A percentile compares a stretch with the other conserved stretches of the same genome.
Evolutionary conservation across 306 rosid species (phyloP).

Genomic region (Lathyrus tuberosus): DNA sequence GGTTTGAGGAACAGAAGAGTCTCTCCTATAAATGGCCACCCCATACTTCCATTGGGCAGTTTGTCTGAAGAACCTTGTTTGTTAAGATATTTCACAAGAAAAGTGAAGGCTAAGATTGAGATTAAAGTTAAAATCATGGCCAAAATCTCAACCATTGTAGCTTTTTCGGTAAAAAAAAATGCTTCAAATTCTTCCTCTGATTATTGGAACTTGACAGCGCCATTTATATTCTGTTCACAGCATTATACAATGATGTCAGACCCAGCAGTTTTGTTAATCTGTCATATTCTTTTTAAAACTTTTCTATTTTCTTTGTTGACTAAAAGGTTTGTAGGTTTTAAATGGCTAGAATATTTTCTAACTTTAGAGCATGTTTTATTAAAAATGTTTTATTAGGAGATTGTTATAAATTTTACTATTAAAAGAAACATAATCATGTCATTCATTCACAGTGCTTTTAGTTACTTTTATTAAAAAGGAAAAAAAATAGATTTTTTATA

Average conservation of each 20-base stretch:
- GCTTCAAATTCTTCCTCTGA: conserved; percentile 6
- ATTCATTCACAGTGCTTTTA: no score
- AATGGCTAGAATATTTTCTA: no score
- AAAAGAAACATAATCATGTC: no score
- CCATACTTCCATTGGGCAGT: conserved; percentile 71
- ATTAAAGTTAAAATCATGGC: conserved; percentile 39
- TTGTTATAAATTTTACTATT: no score
- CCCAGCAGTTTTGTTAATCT: no score
- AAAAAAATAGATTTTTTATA: no score
- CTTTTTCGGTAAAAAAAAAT: conserved; percentile 14
- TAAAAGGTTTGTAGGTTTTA: no score
- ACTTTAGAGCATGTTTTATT: no score
- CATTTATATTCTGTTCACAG: not conserved
- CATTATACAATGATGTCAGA: conserved; percentile 1
- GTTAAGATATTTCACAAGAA: conserved; percentile 43
- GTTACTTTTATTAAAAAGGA: no score
- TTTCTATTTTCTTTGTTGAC: no score
- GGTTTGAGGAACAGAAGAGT: conserved; percentile 71
- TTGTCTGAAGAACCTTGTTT: conserved; percentile 23
- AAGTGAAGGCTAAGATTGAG: conserved; percentile 40
- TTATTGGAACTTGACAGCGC: not conserved
- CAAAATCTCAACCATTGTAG: conserved; percentile 42
- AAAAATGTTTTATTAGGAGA: no score
- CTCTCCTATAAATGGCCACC: conserved; percentile 71
- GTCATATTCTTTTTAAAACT: no score